Evolutionary conservation across 768 basidiomycete genomes (phyloP).

Genomic region (Suillus lakei): DNA sequence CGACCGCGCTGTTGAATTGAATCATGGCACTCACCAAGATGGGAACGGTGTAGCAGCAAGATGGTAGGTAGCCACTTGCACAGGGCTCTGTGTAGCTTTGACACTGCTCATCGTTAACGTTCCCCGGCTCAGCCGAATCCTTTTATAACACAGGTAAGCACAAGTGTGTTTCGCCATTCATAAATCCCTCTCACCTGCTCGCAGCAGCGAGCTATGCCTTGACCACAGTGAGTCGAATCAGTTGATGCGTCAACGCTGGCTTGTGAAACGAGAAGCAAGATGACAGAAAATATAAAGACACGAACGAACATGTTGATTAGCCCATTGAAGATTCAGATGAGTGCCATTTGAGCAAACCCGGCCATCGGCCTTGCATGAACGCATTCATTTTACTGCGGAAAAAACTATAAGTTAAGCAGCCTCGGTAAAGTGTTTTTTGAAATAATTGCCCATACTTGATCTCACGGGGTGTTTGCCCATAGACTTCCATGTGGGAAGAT

Average conservation of each 20-base stretch:
- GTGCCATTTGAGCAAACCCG: neutral
- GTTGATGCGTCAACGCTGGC: neutral
- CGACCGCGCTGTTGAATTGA: neutral
- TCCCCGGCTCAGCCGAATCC: neutral
- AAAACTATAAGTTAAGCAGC: neutral
- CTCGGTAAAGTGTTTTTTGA: neutral
- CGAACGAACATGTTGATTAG: neutral
- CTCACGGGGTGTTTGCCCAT: neutral
- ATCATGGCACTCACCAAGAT: neutral
- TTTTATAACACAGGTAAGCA: neutral
- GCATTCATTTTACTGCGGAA: neutral
- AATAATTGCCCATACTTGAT: neutral
- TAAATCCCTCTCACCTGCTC: neutral
- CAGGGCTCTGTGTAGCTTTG: neutral
- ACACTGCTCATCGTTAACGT: neutral
- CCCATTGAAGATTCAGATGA: neutral
- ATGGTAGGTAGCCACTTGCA: neutral
- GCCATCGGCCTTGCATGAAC: neutral
- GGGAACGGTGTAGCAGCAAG: neutral
- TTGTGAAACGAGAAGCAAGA: neutral
- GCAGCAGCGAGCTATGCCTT: neutral
- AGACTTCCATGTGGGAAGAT: neutral
- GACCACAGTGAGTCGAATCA: neutral
- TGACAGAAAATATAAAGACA: neutral
- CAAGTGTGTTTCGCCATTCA: neutral